Percentiles rank a stretch among this genome's conserved stretches.
phyloP scores from a whole-genome alignment of 1,139 yeast species.

The Yamadazyma triangularis region DNA sequence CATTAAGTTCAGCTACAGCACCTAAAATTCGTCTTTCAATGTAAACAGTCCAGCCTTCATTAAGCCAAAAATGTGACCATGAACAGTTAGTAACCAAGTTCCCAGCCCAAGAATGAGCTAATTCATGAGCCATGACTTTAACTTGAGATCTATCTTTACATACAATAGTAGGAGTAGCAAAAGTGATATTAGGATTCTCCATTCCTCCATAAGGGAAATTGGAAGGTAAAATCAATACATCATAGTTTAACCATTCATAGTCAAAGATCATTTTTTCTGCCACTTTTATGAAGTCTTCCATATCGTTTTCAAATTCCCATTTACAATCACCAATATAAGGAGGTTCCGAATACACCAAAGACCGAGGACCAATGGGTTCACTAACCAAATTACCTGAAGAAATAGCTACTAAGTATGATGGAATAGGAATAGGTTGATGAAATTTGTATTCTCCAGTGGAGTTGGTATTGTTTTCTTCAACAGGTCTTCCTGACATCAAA shows the following conservation, averaged over 20 bases:
- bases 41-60: slow-evolving; percentile 40
- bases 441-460: slow-evolving; percentile 17
- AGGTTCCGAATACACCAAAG: slow-evolving; percentile 26
- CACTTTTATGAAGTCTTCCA: slow-evolving; percentile 30
- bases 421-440: slow-evolving; percentile 33
- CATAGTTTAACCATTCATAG: slow-evolving; percentile 32
- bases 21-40: slow-evolving; percentile 32
- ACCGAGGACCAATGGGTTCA: slow-evolving; percentile 33
- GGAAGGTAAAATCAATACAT: slow-evolving; percentile 29
- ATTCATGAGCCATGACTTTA: slow-evolving; percentile 34
- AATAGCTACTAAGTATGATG: slow-evolving; percentile 31
- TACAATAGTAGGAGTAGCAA: slow-evolving; percentile 33
- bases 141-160: slow-evolving; percentile 32
- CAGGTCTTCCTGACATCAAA: slow-evolving; percentile 36
- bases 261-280: slow-evolving; percentile 30
- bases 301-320: slow-evolving; percentile 36
- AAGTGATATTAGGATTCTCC: slow-evolving; percentile 37
- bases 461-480: slow-evolving; percentile 4
- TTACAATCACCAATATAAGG: slow-evolving; percentile 24
- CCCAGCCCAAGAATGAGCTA: slow-evolving; percentile 38
- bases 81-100: slow-evolving; percentile 33
- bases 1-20: slow-evolving; percentile 24
- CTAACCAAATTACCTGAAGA: slow-evolving; percentile 29
- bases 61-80: slow-evolving; percentile 39
- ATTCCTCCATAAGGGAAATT: slow-evolving; percentile 39